These are phyloP conservation scores for Rehmannia glutinosa DNA, from an alignment of 257 asterid species.

Conservation along the genomic window DNA sequence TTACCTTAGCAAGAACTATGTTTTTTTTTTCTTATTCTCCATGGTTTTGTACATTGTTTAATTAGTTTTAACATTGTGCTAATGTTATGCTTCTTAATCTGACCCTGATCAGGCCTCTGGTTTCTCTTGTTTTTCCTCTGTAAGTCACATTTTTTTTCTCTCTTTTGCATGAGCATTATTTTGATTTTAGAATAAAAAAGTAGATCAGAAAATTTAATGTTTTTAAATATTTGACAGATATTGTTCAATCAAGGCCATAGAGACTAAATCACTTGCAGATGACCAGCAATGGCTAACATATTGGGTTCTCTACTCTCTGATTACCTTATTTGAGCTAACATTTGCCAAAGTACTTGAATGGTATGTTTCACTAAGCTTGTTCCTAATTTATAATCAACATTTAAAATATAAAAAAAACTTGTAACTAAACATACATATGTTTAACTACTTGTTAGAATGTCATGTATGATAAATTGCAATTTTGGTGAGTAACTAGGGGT, in stretches of 20 bases:
- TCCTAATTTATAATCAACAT: too few species aligned
- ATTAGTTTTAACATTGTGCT: neutral
- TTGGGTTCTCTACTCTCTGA: conserved; percentile 89
- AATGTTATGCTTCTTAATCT: neutral
- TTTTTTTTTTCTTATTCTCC: neutral
- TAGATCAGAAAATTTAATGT: neutral
- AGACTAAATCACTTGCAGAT: conserved; percentile 63
- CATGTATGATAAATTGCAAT: too few species aligned
- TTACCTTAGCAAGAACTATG: neutral
- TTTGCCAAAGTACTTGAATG: conserved; percentile 68
- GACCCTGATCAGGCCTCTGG: conserved; percentile 72
- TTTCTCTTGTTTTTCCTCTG: conserved; percentile 90
- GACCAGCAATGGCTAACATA: conserved; percentile 97
- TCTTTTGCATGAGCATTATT: neutral
- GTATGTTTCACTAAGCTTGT: conserved; percentile 22
- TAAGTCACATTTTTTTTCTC: conserved; percentile 31
- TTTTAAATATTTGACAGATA: conserved; percentile 35
- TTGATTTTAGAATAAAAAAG: neutral
- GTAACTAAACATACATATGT: too few species aligned
- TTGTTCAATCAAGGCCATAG: conserved; percentile 79
- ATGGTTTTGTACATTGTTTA: neutral
- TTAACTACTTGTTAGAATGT: too few species aligned
- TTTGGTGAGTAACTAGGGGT: too few species aligned
- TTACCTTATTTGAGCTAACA: conserved; percentile 82
- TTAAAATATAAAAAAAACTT: too few species aligned